Conservation (phyloP, 768 basidiomycete genomes). For the Boletus patriciae region DNA sequence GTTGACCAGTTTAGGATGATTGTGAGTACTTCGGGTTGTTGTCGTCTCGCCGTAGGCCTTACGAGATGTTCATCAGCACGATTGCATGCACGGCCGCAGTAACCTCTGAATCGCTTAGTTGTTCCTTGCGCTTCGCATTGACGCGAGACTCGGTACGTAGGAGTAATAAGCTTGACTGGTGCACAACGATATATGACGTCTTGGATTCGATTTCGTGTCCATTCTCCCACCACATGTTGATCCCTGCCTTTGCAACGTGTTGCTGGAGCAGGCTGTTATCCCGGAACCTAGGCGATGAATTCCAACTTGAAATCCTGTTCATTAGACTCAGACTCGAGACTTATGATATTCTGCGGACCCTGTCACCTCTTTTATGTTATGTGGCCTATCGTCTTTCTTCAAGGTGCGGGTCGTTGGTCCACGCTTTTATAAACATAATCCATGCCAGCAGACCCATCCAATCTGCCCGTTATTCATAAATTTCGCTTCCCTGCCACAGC, state of each 20-base stretch:
- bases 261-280: background rate
- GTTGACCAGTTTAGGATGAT: too few relatives aligned
- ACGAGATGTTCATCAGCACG: too few relatives aligned
- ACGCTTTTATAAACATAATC: background rate
- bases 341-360: background rate
- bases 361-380: background rate
- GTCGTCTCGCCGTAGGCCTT: too few relatives aligned
- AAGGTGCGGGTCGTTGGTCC: background rate
- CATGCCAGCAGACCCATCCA: background rate
- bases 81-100: too few relatives aligned
- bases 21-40: too few relatives aligned
- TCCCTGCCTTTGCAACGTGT: conserved; percentile 8
- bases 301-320: background rate
- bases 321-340: background rate
- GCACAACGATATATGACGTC: background rate
- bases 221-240: background rate
- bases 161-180: too few relatives aligned
- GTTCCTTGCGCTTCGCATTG: too few relatives aligned
- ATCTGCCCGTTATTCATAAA: background rate
- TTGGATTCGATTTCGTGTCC: background rate
- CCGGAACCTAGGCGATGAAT: background rate
- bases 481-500: conserved; percentile 5
- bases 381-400: background rate
- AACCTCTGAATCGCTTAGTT: too few relatives aligned
- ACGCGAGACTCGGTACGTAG: too few relatives aligned